Percentiles rank a stretch among this genome's conserved stretches.
Evolutionary conservation across 2,329 filamentous ascomycete genomes (phyloP).

Genomic region (Apiospora arundinis): DNA sequence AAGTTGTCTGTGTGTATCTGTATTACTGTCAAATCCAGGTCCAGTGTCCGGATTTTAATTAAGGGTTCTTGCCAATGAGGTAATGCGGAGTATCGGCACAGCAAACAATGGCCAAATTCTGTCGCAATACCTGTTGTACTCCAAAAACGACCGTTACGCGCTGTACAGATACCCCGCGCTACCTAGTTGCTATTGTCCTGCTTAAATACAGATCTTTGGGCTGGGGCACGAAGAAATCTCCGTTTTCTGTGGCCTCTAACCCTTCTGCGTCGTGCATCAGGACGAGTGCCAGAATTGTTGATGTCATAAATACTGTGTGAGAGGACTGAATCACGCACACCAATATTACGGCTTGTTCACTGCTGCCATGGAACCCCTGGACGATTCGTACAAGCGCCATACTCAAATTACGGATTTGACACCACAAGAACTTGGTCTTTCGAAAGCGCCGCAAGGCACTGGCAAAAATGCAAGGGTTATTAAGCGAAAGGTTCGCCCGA

Average conservation of each 20-base stretch:
- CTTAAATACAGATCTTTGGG: constrained; percentile 2
- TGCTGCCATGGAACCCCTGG: constrained; percentile 1
- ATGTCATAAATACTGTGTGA: background rate
- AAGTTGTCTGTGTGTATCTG: too few relatives aligned
- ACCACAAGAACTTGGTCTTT: constrained; percentile 13
- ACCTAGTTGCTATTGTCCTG: background rate
- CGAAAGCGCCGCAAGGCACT: background rate
- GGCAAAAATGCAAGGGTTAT: constrained; percentile 5
- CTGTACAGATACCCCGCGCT: background rate
- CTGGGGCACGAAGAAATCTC: background rate
- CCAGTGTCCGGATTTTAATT: background rate
- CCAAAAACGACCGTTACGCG: background rate
- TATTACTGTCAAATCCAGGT: background rate
- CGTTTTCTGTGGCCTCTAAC: background rate
- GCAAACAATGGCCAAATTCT: background rate
- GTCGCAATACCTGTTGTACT: background rate
- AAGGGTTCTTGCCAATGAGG: background rate
- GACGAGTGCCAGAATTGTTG: background rate
- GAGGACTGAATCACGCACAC: background rate
- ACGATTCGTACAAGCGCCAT: background rate
- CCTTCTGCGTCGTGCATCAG: background rate
- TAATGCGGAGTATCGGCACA: background rate
- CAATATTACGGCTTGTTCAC: constrained; percentile 6
- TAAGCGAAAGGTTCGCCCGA: background rate
- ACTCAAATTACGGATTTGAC: constrained; percentile 7